A percentile compares a stretch with the other conserved stretches of the same genome.
These are phyloP conservation scores for Mycosphaerella arachidis DNA, from an alignment of 2,329 filamentous ascomycete genomes.

Conservation along the genomic window DNA sequence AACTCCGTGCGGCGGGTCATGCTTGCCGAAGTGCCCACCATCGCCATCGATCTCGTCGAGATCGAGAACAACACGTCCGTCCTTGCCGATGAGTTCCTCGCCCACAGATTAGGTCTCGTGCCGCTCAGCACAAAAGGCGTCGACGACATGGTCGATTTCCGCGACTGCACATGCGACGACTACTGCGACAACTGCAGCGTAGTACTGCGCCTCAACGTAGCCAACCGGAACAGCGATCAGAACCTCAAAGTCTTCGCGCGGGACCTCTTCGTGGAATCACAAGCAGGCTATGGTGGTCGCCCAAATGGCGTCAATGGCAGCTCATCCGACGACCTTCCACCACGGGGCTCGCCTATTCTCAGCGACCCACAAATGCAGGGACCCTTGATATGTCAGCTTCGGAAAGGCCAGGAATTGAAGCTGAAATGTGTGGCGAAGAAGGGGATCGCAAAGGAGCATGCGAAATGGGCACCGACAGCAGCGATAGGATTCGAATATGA, in stretches of 20 bases:
- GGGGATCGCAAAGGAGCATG: slow-evolving; percentile 97
- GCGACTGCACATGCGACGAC: slow-evolving; percentile 94
- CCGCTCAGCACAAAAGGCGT: slow-evolving; percentile 81
- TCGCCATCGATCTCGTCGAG: slow-evolving; percentile 92
- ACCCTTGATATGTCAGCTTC: slow-evolving; percentile 81
- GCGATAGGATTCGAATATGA: slow-evolving; percentile 98
- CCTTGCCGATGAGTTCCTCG: slow-evolving; percentile 91
- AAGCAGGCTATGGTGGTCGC: slow-evolving; percentile 63
- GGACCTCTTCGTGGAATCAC: slow-evolving; percentile 64
- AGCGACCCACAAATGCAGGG: slow-evolving; percentile 77
- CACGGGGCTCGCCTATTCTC: slow-evolving; percentile 69
- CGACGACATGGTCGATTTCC: slow-evolving; percentile 75
- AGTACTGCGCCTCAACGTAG: slow-evolving; percentile 73
- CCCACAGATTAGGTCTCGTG: slow-evolving; percentile 84
- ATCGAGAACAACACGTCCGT: slow-evolving; percentile 93
- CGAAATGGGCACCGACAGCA: slow-evolving; percentile 91
- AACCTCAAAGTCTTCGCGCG: slow-evolving; percentile 93
- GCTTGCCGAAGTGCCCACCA: slow-evolving; percentile 87
- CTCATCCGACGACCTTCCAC: slow-evolving; percentile 54
- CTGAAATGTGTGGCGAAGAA: slow-evolving; percentile 94
- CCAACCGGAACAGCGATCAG: slow-evolving; percentile 66
- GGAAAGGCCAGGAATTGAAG: slow-evolving; percentile 83
- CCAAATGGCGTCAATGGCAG: slow-evolving; percentile 52
- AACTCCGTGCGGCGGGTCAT: slow-evolving; percentile 89
- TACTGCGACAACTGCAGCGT: slow-evolving; percentile 92